Base-by-base conservation (phyloP, 257 asterid genomes). In the Orobanche coerulescens region DNA sequence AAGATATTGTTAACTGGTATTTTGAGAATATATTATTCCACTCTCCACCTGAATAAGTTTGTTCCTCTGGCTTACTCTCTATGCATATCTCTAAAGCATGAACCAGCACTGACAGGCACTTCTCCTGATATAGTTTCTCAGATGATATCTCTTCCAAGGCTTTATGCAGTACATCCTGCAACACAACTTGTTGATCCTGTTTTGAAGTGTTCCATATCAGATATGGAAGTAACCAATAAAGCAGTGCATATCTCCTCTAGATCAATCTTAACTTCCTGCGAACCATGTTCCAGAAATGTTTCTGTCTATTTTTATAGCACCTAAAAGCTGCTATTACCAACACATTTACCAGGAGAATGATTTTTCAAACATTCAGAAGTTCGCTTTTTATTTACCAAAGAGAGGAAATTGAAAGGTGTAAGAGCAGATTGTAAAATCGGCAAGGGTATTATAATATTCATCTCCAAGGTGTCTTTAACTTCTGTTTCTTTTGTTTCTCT, bases 131-230 rank as follows among this genome's bases (percentile, higher is more conserved):
- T 61, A 73, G 80, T 75, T 86, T 92, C 59, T 82, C 87, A 44
- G 84, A 79, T 62, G 85, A 80, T 70, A 93, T 81, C 73, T 83
- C 89, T 78, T 82, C 95, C 77, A 93, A 71, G 49, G 95, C 97
- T 70, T 77, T 78, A 64, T 78, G 82, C 52, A 93, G 68, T 11
- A 73, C 80, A 58, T 76, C 81, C 75, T 84, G 95, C 71, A 89
- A 74, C 75, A 73, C 86, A 13, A 69, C 79, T 73, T 72, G 81
- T 19, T 70, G 79, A 67, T 73, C 84, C 95, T 88, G 84, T 64
- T 72, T 50, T 70, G 65, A 60, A 47, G 1, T 54, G 36, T 14
- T 49, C 40, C 62, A 26, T 44, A 61, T 73, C 67, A 73, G 70
- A 70, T 43, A 48, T 34, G 12, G 26, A 49, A 37, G 2, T 24